Evolutionary conservation across 1,284 basidiomycete genomes (phyloP), one percentile per base, ranked within the genome.

Genomic region (Moniliophthora roreri): DNA sequence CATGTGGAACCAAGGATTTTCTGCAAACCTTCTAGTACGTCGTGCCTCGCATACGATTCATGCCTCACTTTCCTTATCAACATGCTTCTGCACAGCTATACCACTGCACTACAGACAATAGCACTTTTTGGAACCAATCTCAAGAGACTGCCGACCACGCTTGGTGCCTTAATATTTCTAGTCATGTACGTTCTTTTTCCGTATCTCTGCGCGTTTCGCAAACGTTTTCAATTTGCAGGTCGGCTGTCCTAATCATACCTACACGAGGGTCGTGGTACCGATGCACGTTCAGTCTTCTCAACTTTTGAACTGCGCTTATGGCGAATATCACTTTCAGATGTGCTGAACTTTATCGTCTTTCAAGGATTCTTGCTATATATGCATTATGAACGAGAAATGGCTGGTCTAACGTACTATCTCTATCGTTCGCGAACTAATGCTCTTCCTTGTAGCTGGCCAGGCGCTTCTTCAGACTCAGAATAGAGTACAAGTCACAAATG

Each of bases 401-500:
- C 76, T 8, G 3, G 21, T 16, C 9, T 49, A 11, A 6, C 28
- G 28, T 42, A 9, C 16, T n/a, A 46, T 47, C 28, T 15, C 50
- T 36, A 16, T 26, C n/a, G n/a, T n/a, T n/a, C n/a, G n/a, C n/a
- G 6, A 52, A 16, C 26, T 24, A 53, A 39, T 42, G 45, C 26
- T 49, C 18, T 44, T 34, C 8, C 44, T 18, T 45, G 44, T 51
- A 79, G 77, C 72, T 75, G 40, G 73, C 76, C 56, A 66, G 77
- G 16, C 69, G 76, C 13, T 60, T 78, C 13, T 77, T 74, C 62
- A 71, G 68, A 1, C 62, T 79, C 50, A 70, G 77, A 13, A 73
- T 76, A 58, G 74, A 78, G 62, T 82, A 95, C 60, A 93, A 93
- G 68, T 75, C 83, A 5, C 89, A 92, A 63, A 89, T 59, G 20